phyloP scores from a whole-genome alignment of 345 rosid species.

The Cardamine resedifolia region DNA sequence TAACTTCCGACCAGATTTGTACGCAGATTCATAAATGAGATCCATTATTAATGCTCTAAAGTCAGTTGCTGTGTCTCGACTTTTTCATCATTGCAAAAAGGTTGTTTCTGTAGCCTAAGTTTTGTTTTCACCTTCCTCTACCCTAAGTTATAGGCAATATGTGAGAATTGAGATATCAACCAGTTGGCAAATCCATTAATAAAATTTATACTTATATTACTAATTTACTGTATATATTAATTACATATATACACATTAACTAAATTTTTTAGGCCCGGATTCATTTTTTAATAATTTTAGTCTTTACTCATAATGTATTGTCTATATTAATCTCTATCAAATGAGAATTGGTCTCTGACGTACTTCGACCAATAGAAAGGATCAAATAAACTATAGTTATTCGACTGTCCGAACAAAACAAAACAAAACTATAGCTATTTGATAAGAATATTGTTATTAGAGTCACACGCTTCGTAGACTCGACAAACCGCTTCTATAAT shows the following conservation, averaged over 20 bases:
- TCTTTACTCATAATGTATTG: neutral
- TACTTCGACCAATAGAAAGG: conserved; percentile 8
- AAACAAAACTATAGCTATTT: neutral
- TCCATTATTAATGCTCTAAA: conserved; percentile 3
- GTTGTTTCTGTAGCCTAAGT: neutral
- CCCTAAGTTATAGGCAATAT: neutral
- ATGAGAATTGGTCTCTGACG: conserved; percentile 4
- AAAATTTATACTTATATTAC: too few species aligned
- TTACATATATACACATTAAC: neutral
- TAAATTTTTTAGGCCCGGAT: neutral
- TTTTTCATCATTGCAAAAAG: conserved; percentile 18
- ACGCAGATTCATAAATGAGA: conserved; percentile 15
- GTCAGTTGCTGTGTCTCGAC: conserved; percentile 22
- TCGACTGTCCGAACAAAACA: neutral
- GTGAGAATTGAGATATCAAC: neutral
- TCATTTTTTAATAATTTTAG: neutral
- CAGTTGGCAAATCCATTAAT: neutral
- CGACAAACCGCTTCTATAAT: too few species aligned
- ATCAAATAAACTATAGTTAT: conserved; percentile 7
- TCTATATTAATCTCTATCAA: neutral
- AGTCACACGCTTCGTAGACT: too few species aligned
- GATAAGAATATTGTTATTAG: conserved; percentile 4
- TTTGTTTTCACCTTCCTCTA: neutral
- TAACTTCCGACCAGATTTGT: neutral
- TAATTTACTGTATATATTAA: neutral